Conservation (phyloP, 192 early-diverging fungal species). For the Linnemannia elongata region DNA sequence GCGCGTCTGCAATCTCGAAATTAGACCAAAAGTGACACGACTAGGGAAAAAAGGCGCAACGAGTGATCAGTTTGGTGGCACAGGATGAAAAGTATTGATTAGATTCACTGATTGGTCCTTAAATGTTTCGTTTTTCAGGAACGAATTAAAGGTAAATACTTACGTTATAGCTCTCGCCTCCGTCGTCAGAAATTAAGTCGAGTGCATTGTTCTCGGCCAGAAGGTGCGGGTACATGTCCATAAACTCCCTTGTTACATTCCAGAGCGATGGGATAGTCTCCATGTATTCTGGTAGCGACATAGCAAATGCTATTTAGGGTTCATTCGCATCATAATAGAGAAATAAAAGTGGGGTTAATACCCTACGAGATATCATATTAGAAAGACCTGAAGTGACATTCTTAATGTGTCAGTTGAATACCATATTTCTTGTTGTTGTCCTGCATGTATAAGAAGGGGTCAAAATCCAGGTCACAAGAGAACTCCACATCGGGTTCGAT, state of each 20-base stretch:
- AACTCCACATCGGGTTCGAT: constrained; percentile 88
- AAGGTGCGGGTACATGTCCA: constrained; percentile 61
- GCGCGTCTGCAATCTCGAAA: constrained; percentile 81
- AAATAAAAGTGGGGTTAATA: background rate
- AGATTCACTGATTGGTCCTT: background rate
- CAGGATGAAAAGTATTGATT: background rate
- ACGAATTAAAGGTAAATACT: background rate
- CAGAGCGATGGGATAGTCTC: constrained; percentile 82
- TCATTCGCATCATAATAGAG: background rate
- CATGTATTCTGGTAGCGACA: constrained; percentile 78
- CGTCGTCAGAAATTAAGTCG: constrained; percentile 70
- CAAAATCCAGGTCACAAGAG: constrained; percentile 85
- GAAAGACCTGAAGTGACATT: background rate
- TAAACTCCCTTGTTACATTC: constrained; percentile 71
- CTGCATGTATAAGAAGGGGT: constrained; percentile 87
- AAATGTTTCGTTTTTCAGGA: background rate
- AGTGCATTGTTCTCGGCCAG: constrained; percentile 59
- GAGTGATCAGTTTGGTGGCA: background rate
- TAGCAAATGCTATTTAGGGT: constrained; percentile 69
- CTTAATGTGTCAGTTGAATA: background rate
- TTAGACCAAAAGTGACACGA: constrained; percentile 92
- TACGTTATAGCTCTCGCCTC: constrained; percentile 73
- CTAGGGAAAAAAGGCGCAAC: background rate
- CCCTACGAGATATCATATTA: background rate
- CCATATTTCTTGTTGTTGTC: constrained; percentile 84